Percentiles rank a stretch among this genome's conserved stretches.
phyloP scores from a whole-genome alignment of 2,329 filamentous ascomycete species.

The Colletotrichum tofieldiae region DNA sequence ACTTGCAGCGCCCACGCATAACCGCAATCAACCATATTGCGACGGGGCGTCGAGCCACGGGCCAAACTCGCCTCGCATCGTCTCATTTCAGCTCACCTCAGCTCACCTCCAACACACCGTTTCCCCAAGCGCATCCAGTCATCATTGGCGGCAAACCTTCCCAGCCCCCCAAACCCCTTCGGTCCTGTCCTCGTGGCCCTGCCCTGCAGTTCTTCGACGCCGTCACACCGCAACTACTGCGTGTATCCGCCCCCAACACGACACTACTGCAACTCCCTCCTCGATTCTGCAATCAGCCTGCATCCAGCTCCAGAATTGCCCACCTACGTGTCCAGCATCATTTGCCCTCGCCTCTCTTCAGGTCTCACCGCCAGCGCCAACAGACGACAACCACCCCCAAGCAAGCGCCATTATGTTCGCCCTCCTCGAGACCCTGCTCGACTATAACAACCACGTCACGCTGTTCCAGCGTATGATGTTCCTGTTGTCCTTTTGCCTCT shows the following conservation, averaged over 20 bases:
- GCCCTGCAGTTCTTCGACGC: slow-evolving; percentile 24
- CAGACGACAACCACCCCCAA: neutral
- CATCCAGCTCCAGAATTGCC: slow-evolving; percentile 3
- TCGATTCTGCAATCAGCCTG: neutral
- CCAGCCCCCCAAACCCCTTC: neutral
- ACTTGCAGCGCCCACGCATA: neutral
- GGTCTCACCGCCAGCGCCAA: slow-evolving; percentile 19
- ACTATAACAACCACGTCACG: slow-evolving; percentile 39
- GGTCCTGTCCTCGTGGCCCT: slow-evolving; percentile 11
- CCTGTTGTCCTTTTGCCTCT: slow-evolving; percentile 43
- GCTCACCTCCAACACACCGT: too few species aligned
- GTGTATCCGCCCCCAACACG: slow-evolving; percentile 14
- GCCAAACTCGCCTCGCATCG: neutral
- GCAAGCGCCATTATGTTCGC: slow-evolving; percentile 19
- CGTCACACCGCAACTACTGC: slow-evolving; percentile 30
- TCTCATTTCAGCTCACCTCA: neutral
- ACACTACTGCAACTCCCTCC: slow-evolving; percentile 20
- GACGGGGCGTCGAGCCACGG: neutral
- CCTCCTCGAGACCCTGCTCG: slow-evolving; percentile 33
- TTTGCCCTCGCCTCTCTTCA: neutral
- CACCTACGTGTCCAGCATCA: slow-evolving; percentile 8
- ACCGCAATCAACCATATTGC: slow-evolving; percentile 1
- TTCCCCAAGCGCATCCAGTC: neutral
- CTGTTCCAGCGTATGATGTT: slow-evolving; percentile 45
- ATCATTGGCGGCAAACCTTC: neutral